Evolutionary conservation across 345 rosid species (phyloP).

Genomic region (Gossypium rotundifolium): DNA sequence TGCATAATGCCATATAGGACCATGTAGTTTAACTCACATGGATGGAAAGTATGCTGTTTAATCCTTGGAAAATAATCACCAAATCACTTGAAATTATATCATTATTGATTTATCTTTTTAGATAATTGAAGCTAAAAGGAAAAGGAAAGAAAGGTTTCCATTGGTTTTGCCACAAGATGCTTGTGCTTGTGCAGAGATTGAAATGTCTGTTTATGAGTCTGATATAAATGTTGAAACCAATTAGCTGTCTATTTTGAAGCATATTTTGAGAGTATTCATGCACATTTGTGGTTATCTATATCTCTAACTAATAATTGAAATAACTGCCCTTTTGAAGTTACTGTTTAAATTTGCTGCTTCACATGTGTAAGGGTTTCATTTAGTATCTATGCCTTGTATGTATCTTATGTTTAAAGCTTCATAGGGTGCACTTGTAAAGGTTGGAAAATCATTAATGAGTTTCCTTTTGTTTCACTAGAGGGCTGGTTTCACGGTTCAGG

Average conservation of each 20-base stretch:
- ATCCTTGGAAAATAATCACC: neutral
- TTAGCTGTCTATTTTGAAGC: neutral
- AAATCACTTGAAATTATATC: neutral
- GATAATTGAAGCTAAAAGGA: neutral
- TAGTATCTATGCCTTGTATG: neutral
- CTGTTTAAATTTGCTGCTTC: neutral
- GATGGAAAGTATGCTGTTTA: neutral
- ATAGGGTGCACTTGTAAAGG: neutral
- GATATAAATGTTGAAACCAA: neutral
- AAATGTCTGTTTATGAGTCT: neutral
- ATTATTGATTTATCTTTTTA: no score
- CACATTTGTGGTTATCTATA: neutral
- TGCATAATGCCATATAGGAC: neutral
- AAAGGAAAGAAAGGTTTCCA: neutral
- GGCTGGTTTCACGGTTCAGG: conserved; percentile 94
- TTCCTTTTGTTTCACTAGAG: conserved; percentile 39
- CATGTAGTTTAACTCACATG: neutral
- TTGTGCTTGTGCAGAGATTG: neutral
- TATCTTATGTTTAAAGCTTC: neutral
- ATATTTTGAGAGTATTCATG: neutral
- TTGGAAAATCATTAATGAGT: neutral
- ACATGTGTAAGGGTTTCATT: neutral
- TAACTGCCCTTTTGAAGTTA: neutral
- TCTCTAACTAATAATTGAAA: neutral
- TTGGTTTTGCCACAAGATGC: neutral